A percentile compares a stretch with the other conserved stretches of the same genome.
phyloP scores from a whole-genome alignment of 2,329 filamentous ascomycete genomes.

The Botrytis fragariae region DNA sequence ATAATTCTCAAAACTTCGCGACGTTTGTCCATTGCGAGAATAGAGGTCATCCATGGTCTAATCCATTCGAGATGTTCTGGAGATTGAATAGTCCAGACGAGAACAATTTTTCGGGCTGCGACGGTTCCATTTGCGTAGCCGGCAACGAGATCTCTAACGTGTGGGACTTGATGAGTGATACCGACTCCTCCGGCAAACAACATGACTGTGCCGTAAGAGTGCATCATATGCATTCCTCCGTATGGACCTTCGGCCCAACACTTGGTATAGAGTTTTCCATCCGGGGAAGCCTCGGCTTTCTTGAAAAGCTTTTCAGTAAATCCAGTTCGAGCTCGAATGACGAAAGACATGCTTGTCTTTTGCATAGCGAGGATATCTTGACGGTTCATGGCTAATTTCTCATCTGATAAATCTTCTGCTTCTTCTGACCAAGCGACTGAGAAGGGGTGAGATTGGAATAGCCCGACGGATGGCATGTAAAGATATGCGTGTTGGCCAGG shows the following conservation, averaged over 20 bases:
- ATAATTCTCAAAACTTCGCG: slow-evolving; percentile 73
- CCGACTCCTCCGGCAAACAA: slow-evolving; percentile 79
- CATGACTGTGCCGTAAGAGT: slow-evolving; percentile 75
- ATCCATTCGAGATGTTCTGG: slow-evolving; percentile 83
- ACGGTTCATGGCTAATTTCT: slow-evolving; percentile 58
- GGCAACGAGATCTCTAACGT: slow-evolving; percentile 68
- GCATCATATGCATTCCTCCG: slow-evolving; percentile 66
- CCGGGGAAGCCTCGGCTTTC: slow-evolving; percentile 59
- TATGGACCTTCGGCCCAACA: slow-evolving; percentile 77
- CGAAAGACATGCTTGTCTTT: slow-evolving; percentile 66
- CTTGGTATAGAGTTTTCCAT: slow-evolving; percentile 59
- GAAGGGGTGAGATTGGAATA: slow-evolving; percentile 77
- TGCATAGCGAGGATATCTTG: slow-evolving; percentile 58
- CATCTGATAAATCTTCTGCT: slow-evolving; percentile 48
- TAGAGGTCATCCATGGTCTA: slow-evolving; percentile 78
- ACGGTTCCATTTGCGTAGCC: slow-evolving; percentile 68
- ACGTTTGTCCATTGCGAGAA: slow-evolving; percentile 70
- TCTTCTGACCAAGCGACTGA: slow-evolving; percentile 77
- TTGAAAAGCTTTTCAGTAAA: slow-evolving; percentile 70
- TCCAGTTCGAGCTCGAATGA: slow-evolving; percentile 71
- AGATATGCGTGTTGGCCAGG: slow-evolving; percentile 78
- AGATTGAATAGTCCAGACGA: slow-evolving; percentile 77
- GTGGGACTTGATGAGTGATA: slow-evolving; percentile 75
- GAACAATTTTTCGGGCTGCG: slow-evolving; percentile 66
- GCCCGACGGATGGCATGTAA: slow-evolving; percentile 70